Evolutionary conservation across 2,329 filamentous ascomycete species (phyloP).

Genomic region (Lasiodiplodia gonubiensis): DNA sequence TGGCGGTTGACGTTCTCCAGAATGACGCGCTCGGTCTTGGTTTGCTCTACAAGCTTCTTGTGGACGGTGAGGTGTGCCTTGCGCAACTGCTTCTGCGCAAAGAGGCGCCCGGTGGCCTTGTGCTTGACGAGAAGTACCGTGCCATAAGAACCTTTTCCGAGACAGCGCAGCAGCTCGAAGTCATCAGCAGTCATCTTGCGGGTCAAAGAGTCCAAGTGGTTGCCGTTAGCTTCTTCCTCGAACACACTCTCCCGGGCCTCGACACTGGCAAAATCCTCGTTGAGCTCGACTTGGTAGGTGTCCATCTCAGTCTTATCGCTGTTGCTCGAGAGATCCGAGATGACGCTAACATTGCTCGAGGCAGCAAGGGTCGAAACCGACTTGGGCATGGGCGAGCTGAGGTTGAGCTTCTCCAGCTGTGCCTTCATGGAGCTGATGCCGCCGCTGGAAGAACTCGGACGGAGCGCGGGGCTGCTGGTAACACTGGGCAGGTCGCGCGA

Average conservation of each 20-base stretch:
- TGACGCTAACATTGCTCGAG: constrained; percentile 63
- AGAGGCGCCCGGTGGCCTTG: constrained; percentile 82
- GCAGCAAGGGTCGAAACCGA: constrained; percentile 34
- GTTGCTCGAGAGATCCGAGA: constrained; percentile 57
- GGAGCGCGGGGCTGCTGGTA: constrained; percentile 59
- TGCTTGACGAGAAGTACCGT: constrained; percentile 95
- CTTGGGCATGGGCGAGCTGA: constrained; percentile 64
- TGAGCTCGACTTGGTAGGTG: constrained; percentile 83
- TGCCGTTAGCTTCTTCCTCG: constrained; percentile 49
- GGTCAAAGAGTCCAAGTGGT: constrained; percentile 58
- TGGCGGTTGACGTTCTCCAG: constrained; percentile 95
- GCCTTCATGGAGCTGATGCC: constrained; percentile 84
- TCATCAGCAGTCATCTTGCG: constrained; percentile 92
- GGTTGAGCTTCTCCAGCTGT: constrained; percentile 78
- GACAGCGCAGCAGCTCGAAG: constrained; percentile 87
- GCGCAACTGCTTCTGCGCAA: constrained; percentile 97
- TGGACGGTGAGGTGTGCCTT: constrained; percentile 95
- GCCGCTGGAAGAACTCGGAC: constrained; percentile 59
- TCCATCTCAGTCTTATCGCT: constrained; percentile 75
- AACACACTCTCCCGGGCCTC: constrained; percentile 49
- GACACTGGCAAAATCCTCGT: constrained; percentile 80
- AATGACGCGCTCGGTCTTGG: constrained; percentile 93
- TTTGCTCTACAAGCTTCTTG: constrained; percentile 95
- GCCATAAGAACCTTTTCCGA: constrained; percentile 95
- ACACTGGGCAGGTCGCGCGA: constrained; percentile 53